Conservation (phyloP, 2,329 filamentous ascomycete genomes). For the Didymella glomerata region DNA sequence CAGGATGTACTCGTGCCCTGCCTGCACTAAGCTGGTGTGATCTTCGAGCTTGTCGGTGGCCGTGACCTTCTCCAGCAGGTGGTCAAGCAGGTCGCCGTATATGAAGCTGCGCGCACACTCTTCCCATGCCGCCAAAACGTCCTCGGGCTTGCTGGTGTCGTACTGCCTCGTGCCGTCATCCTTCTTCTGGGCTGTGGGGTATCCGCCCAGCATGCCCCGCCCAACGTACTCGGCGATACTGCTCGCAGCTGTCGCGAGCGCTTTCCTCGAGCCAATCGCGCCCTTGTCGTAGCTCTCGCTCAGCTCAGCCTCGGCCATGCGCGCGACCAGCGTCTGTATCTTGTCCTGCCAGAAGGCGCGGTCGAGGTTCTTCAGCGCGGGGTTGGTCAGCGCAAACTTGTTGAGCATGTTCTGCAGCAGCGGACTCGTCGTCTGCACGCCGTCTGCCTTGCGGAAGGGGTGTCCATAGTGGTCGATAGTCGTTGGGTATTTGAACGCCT, state of each 20-base stretch:
- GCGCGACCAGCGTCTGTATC: conserved; percentile 46
- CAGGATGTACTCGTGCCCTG: conserved; percentile 72
- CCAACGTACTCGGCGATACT: conserved; percentile 74
- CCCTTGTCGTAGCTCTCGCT: conserved; percentile 87
- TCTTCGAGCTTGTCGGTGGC: conserved; percentile 70
- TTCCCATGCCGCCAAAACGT: conserved; percentile 71
- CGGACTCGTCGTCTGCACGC: conserved; percentile 64
- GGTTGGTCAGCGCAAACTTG: conserved; percentile 70
- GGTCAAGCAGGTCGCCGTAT: conserved; percentile 72
- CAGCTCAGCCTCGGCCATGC: conserved; percentile 70
- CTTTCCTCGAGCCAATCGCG: conserved; percentile 75
- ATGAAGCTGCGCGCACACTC: conserved; percentile 72
- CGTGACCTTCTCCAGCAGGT: conserved; percentile 68
- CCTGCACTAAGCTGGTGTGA: conserved; percentile 69
- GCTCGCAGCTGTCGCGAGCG: conserved; percentile 74
- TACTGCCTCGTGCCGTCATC: conserved; percentile 57
- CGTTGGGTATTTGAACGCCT: conserved; percentile 71
- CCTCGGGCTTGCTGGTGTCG: conserved; percentile 65
- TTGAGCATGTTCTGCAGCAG: conserved; percentile 74
- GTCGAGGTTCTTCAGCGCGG: conserved; percentile 70
- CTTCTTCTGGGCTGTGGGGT: conserved; percentile 54
- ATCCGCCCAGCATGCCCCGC: conserved; percentile 71
- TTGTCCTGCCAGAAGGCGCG: conserved; percentile 55
- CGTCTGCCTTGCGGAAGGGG: conserved; percentile 65
- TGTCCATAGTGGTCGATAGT: conserved; percentile 74